Conservation (phyloP, 2,329 filamentous ascomycete genomes). For the Alternaria sp. region DNA sequence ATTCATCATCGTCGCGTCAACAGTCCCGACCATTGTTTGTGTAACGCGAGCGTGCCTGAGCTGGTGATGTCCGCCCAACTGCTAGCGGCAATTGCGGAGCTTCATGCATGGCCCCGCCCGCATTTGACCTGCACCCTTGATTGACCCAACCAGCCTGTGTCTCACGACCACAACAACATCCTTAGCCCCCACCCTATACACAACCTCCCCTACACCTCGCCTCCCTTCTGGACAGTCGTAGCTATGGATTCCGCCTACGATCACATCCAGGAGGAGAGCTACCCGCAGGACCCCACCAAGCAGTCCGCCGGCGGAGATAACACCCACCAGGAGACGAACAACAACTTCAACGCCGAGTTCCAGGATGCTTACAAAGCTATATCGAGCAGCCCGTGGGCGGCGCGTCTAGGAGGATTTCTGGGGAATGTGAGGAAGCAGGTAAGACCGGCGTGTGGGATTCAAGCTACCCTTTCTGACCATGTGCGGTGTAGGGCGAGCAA, state of each 20-base stretch:
- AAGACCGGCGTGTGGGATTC: conserved; percentile 30
- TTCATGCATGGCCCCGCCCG: conserved; percentile 13
- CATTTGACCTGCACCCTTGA: conserved; percentile 13
- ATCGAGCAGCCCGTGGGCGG: conserved; percentile 89
- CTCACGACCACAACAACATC: conserved; percentile 9
- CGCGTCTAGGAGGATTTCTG: conserved; percentile 84
- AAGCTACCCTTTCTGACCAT: conserved; percentile 6
- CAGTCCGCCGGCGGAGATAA: conserved; percentile 55
- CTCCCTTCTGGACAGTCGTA: conserved; percentile 3
- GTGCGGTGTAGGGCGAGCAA: conserved; percentile 70
- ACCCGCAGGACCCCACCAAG: conserved; percentile 57
- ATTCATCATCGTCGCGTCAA: background rate
- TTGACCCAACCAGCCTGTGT: conserved; percentile 11
- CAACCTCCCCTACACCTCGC: background rate
- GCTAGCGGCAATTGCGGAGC: conserved; percentile 23
- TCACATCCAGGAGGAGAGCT: conserved; percentile 86
- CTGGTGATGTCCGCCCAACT: conserved; percentile 10
- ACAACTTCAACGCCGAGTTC: conserved; percentile 80
- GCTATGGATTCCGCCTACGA: conserved; percentile 96
- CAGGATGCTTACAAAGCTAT: conserved; percentile 96
- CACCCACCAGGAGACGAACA: conserved; percentile 39
- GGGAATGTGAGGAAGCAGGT: conserved; percentile 94
- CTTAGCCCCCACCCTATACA: conserved; percentile 14
- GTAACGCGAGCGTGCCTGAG: conserved; percentile 16
- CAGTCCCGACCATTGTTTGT: background rate